Evolutionary conservation across 2,329 filamentous ascomycete genomes (phyloP).

Genomic region (Curvularia verruculosa): DNA sequence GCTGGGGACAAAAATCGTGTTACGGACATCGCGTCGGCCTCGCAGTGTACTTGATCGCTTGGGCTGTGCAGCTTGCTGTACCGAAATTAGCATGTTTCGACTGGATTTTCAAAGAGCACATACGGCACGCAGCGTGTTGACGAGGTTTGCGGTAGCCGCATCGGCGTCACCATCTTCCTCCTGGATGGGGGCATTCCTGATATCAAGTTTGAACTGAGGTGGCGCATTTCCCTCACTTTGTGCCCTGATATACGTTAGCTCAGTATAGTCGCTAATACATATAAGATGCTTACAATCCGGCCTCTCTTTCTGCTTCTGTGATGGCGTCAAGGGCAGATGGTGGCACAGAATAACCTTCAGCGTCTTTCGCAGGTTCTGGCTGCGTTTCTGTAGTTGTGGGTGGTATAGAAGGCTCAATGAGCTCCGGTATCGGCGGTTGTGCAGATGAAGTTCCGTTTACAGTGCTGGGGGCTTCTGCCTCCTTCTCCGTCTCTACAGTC

Average conservation of each 20-base stretch:
- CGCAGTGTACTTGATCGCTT: constrained; percentile 72
- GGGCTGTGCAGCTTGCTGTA: constrained; percentile 62
- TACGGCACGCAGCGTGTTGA: constrained; percentile 70
- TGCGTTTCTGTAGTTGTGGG: constrained; percentile 30
- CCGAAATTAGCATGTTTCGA: constrained; percentile 22
- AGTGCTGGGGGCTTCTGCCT: constrained; percentile 24
- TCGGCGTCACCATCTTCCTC: constrained; percentile 77
- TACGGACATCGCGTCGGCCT: constrained; percentile 87
- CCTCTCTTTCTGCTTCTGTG: constrained; percentile 74
- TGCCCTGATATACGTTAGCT: constrained; percentile 16
- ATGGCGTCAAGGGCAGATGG: constrained; percentile 64
- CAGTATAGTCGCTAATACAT: not conserved
- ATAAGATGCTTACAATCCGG: constrained; percentile 41
- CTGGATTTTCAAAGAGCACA: constrained; percentile 23
- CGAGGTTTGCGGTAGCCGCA: constrained; percentile 76
- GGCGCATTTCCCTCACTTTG: constrained; percentile 33
- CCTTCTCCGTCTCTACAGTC: constrained; percentile 23
- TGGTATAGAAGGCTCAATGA: constrained; percentile 46
- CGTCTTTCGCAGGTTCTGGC: constrained; percentile 62
- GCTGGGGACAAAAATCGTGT: constrained; percentile 80
- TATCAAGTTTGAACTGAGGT: constrained; percentile 76
- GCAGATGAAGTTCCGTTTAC: constrained; percentile 39
- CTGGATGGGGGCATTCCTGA: constrained; percentile 76
- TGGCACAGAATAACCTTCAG: constrained; percentile 79
- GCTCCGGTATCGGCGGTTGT: constrained; percentile 44